Base-by-base conservation (phyloP, 805 yeast genomes). In the Candida insectorum region DNA sequence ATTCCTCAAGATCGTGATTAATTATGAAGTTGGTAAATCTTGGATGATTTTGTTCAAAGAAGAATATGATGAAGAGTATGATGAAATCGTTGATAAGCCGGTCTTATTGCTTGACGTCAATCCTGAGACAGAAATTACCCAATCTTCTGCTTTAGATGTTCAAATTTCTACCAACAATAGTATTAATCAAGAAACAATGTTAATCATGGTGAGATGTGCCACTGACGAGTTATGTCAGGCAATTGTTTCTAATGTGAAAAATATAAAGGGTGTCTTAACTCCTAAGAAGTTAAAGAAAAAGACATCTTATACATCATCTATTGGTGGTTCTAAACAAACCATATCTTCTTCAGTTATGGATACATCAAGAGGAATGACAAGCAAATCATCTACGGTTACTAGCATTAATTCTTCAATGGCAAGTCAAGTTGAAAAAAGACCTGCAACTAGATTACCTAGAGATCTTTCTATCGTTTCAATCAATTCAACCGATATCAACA, bases 31-130 rank as follows among this genome's bases (percentile, higher is more conserved):
- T 28, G 43, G 48, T 30, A 49, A 54, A 41, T 47, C 62, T 26
- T 66, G 71, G 71, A 36, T 66, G 31, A 48, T 66, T 28, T 49
- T 62, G 1, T 66, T 66, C 47, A 62, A 64, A 44, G 71, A 66
- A 43, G 67, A 59, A 24, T 49, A 33, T 33, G 69, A 59, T 31
- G 55, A 43, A 12, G 47, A 48, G 23, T 43, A 44, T 30, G 43
- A 50, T 13, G 68, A 62, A 36, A 45, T 50, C 8, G 37, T 58
- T 14, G 73, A 66, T 34, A 48, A 43, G 24, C 70, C 71, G 3
- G 49, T 66, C 3, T 45, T 65, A 31, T 47, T 66, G 15, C 41
- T 66, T 31, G 59, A 62, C 22, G 48, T 48, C 33, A 49, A 42
- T 3, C 19, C 27, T 10, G 41, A 31, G 9, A 52, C 62, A 16